These are phyloP conservation scores for Arachis monticola DNA, from an alignment of 331 rosid genomes.

Conservation along the genomic window DNA sequence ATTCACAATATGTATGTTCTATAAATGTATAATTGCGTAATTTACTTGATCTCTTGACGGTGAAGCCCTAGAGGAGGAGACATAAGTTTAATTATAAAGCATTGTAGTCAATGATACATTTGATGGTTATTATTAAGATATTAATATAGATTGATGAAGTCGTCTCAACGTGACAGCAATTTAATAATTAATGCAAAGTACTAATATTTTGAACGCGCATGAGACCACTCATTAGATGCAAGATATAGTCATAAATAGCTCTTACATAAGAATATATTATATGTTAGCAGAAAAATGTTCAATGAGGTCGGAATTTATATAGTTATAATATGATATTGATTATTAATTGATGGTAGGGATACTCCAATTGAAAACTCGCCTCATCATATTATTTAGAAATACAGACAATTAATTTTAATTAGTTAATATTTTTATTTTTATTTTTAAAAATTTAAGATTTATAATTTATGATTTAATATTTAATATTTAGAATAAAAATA, in stretches of 20 bases:
- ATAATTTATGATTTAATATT: too few relatives aligned
- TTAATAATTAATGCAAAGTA: constrained; percentile 4
- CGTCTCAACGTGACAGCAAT: constrained; percentile 41
- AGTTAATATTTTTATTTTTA: too few relatives aligned
- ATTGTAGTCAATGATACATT: constrained; percentile 41
- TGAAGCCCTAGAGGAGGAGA: constrained; percentile 36
- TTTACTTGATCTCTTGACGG: constrained; percentile 43
- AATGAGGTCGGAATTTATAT: constrained; percentile 12
- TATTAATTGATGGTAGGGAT: background rate
- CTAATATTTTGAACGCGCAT: constrained; percentile 26
- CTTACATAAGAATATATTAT: constrained; percentile 18
- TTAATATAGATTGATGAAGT: constrained; percentile 15
- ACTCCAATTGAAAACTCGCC: background rate
- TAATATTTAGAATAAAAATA: too few relatives aligned
- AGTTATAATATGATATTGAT: background rate
- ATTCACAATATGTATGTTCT: constrained; percentile 20
- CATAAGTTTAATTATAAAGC: constrained; percentile 38
- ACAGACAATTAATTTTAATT: too few relatives aligned
- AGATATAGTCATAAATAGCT: background rate
- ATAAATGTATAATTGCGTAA: constrained; percentile 17
- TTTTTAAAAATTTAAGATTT: too few relatives aligned
- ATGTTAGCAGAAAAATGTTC: background rate
- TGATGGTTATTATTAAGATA: constrained; percentile 43
- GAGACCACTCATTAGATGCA: constrained; percentile 32
- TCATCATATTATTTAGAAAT: background rate